Conservation (phyloP, 1,139 yeast species). For the Suhomyces anneliseae region DNA sequence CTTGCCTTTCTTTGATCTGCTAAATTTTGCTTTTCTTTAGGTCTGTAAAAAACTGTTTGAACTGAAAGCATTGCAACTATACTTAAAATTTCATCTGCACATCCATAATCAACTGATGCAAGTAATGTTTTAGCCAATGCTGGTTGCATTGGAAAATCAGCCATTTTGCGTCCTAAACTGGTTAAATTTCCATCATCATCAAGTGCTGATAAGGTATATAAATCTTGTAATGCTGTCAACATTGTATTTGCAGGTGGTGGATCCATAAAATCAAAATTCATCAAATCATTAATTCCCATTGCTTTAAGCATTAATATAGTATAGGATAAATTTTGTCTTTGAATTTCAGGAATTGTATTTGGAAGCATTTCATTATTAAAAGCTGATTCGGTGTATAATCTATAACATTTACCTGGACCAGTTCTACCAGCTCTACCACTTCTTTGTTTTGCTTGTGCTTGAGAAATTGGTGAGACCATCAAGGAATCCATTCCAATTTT, state of each 20-base stretch:
- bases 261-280: constrained; percentile 89
- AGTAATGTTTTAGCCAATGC: constrained; percentile 79
- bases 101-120: constrained; percentile 68
- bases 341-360: constrained; percentile 88
- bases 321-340: constrained; percentile 81
- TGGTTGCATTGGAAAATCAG: constrained; percentile 96
- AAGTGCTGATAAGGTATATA: constrained; percentile 78
- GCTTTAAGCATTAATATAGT: constrained; percentile 90
- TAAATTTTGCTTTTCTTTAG: constrained; percentile 67
- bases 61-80: constrained; percentile 92
- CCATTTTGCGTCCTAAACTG: constrained; percentile 74
- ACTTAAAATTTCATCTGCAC: constrained; percentile 80
- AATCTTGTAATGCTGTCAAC: constrained; percentile 77
- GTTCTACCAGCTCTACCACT: constrained; percentile 88
- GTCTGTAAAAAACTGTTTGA: constrained; percentile 81
- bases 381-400: constrained; percentile 71
- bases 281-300: constrained; percentile 85
- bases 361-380: constrained; percentile 77
- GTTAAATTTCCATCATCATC: constrained; percentile 80
- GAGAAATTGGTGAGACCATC: constrained; percentile 71
- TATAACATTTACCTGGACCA: constrained; percentile 78
- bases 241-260: constrained; percentile 82
- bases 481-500: constrained; percentile 76
- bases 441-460: constrained; percentile 81
- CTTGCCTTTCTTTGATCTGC: constrained; percentile 79